phyloP scores from a whole-genome alignment of 768 basidiomycete species.

The Calocybe indica region DNA sequence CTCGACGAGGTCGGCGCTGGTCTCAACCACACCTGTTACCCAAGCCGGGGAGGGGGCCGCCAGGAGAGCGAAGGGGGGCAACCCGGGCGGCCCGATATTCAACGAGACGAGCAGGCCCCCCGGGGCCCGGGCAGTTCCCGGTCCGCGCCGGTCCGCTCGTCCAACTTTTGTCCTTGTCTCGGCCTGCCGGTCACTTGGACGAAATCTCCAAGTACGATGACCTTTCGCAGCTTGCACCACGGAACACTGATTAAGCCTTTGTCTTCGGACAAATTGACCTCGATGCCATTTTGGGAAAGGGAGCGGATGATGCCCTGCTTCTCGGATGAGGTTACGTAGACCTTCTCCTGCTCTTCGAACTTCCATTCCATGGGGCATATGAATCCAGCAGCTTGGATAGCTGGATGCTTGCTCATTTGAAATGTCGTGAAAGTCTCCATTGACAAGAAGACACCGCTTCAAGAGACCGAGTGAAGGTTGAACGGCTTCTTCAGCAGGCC shows the following conservation, averaged over 20 bases:
- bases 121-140: too few species aligned
- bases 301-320: neutral
- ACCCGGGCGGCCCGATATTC: too few species aligned
- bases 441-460: neutral
- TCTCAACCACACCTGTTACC: too few species aligned
- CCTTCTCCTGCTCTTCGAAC: neutral
- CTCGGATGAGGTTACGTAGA: neutral
- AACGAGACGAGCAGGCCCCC: too few species aligned
- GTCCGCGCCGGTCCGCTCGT: too few species aligned
- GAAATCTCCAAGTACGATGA: too few species aligned
- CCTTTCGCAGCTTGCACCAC: too few species aligned
- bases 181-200: too few species aligned
- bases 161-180: too few species aligned
- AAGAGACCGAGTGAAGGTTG: neutral
- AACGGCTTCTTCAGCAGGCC: neutral
- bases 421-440: neutral
- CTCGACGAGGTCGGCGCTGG: too few species aligned
- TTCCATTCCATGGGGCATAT: constrained; percentile 2
- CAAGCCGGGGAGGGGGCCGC: too few species aligned
- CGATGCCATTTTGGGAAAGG: neutral
- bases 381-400: neutral
- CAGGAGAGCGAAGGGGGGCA: too few species aligned
- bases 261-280: neutral
- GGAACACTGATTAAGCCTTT: neutral
- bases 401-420: neutral